Conservation (phyloP, 257 asterid genomes). For the Coffea eugenioides region DNA sequence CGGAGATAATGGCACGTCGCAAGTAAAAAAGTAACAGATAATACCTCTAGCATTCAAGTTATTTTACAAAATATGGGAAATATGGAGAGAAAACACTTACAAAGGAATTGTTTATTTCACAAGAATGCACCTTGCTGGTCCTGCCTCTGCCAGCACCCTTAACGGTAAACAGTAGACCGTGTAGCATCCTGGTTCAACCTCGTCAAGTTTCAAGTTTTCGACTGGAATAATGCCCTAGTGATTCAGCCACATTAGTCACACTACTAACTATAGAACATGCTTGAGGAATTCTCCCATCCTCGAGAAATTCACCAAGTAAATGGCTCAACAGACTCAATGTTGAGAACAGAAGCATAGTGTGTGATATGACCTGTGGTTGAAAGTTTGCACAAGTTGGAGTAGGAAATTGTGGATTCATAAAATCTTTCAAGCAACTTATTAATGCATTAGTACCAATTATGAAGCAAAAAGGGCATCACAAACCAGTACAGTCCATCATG, state of each 20-base stretch:
- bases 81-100: not conserved
- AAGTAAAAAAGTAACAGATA: too few species aligned
- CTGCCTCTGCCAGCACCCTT: slow-evolving; percentile 26
- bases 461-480: not conserved
- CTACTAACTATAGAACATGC: not conserved
- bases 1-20: not conserved
- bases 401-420: too few species aligned
- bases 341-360: not conserved
- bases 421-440: not conserved
- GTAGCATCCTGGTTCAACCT: slow-evolving; percentile 22
- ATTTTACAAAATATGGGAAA: not conserved
- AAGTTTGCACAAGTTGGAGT: not conserved
- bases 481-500: not conserved
- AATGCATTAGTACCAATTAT: not conserved
- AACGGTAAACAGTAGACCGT: slow-evolving; percentile 35
- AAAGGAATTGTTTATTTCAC: not conserved
- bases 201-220: slow-evolving; percentile 32
- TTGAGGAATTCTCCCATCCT: not conserved
- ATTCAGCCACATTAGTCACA: not conserved
- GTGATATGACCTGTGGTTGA: not conserved
- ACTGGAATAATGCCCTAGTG: slow-evolving; percentile 14
- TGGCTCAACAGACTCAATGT: not conserved
- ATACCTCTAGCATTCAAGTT: not conserved
- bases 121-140: slow-evolving; percentile 45
- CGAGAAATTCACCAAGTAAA: not conserved